phyloP scores from a whole-genome alignment of 345 rosid genomes.

The Odontarrhena argentea region DNA sequence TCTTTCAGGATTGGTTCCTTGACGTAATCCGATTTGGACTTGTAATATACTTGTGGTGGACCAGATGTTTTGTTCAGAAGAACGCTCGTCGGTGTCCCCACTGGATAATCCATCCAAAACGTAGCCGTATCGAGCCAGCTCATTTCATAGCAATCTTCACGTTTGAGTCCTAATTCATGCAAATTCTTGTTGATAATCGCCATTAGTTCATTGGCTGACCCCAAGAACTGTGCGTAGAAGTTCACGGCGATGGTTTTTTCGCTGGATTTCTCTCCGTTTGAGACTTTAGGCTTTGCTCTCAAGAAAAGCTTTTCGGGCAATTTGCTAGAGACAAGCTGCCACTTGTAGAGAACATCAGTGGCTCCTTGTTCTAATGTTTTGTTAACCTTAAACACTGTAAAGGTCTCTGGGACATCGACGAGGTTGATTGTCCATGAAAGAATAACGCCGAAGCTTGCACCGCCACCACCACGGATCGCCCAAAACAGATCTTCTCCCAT shows the following conservation, averaged over 20 bases:
- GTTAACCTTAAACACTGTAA: background rate
- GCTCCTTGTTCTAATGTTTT: conserved; percentile 6
- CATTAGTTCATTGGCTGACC: background rate
- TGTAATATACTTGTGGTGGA: background rate
- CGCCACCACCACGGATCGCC: conserved; percentile 47
- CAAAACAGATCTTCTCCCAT: conserved; percentile 66
- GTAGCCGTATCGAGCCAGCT: background rate
- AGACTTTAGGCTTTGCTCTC: background rate
- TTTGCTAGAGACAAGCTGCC: conserved; percentile 11
- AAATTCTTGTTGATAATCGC: conserved; percentile 7
- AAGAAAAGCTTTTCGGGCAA: background rate
- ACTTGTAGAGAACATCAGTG: background rate
- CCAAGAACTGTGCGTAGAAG: background rate
- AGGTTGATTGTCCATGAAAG: conserved; percentile 1
- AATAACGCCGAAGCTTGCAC: conserved; percentile 47
- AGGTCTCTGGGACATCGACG: conserved; percentile 32
- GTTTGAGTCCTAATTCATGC: conserved; percentile 9
- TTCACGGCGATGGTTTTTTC: background rate
- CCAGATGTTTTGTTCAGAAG: background rate
- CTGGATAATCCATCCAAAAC: background rate
- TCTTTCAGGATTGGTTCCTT: background rate
- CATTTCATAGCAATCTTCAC: conserved; percentile 1
- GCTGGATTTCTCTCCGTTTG: background rate
- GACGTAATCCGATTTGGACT: conserved; percentile 1
- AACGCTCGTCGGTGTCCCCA: background rate